These are phyloP conservation scores for Pythium diclinum DNA, from an alignment of 352 stramenopile species.

Conservation along the genomic window DNA sequence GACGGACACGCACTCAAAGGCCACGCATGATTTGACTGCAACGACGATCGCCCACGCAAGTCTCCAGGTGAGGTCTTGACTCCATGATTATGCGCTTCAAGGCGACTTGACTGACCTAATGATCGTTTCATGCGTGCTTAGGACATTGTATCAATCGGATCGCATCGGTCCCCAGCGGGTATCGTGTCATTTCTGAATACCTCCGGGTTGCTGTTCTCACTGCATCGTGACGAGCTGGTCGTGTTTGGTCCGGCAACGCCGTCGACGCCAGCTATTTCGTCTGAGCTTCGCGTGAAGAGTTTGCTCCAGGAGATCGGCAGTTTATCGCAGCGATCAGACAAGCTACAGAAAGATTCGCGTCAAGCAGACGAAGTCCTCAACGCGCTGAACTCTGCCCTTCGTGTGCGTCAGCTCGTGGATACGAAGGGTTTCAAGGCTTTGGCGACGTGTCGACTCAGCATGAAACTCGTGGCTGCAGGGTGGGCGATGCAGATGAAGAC, in stretches of 20 bases:
- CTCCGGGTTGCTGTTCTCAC: not conserved
- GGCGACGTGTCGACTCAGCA: slow-evolving; percentile 5
- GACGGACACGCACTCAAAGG: not conserved
- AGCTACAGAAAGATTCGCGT: slow-evolving; percentile 28
- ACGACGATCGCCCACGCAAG: not conserved
- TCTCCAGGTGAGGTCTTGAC: not conserved
- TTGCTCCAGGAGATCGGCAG: slow-evolving; percentile 18
- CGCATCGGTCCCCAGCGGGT: not conserved
- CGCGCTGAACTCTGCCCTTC: slow-evolving; percentile 40
- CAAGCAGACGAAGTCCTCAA: slow-evolving; percentile 39
- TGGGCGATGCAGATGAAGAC: slow-evolving; percentile 19
- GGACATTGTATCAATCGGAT: not conserved
- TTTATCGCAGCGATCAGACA: slow-evolving; percentile 6
- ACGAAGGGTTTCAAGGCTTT: slow-evolving; percentile 6
- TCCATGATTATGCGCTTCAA: not conserved
- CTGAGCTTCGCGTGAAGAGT: slow-evolving; percentile 13
- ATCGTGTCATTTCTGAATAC: not conserved
- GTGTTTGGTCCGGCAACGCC: not conserved
- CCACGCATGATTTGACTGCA: not conserved
- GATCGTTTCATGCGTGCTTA: not conserved
- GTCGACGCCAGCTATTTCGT: not conserved
- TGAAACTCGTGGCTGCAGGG: slow-evolving; percentile 12
- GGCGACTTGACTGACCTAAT: no score
- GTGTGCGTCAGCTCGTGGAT: slow-evolving; percentile 32
- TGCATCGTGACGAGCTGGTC: not conserved